Evolutionary conservation across 2,329 filamentous ascomycete species (phyloP).

Genomic region (Meredithiella fracta): DNA sequence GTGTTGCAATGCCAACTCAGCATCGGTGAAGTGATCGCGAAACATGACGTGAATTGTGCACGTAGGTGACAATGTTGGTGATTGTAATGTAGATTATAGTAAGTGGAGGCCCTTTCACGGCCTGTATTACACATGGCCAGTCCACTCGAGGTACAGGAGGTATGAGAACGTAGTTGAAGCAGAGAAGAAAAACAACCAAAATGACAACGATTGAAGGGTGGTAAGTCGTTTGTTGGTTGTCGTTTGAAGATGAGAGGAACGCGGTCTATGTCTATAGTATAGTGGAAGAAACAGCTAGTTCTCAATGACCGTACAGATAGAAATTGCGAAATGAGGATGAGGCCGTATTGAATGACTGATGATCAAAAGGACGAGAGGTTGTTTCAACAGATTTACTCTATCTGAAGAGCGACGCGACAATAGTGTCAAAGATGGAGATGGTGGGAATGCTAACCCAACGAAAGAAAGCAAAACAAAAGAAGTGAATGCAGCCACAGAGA

Average conservation of each 20-base stretch:
- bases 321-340: neutral
- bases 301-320: neutral
- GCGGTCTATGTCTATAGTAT: neutral
- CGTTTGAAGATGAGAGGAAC: neutral
- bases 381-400: neutral
- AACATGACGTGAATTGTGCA: neutral
- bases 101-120: neutral
- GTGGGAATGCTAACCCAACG: neutral
- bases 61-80: neutral
- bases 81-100: neutral
- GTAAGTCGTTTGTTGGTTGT: neutral
- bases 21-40: constrained; percentile 1
- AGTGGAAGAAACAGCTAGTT: neutral
- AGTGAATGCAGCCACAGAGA: neutral
- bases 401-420: neutral
- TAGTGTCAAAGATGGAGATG: neutral
- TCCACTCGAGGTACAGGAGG: neutral
- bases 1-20: neutral
- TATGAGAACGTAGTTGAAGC: neutral
- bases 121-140: constrained; percentile 2
- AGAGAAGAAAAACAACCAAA: neutral
- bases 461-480: neutral
- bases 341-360: neutral
- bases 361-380: neutral
- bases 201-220: neutral